Percentiles rank a stretch among this genome's conserved stretches.
Evolutionary conservation across 192 early-diverging fungal genomes (phyloP).

Genomic region (Backusella parvicylindrica): DNA sequence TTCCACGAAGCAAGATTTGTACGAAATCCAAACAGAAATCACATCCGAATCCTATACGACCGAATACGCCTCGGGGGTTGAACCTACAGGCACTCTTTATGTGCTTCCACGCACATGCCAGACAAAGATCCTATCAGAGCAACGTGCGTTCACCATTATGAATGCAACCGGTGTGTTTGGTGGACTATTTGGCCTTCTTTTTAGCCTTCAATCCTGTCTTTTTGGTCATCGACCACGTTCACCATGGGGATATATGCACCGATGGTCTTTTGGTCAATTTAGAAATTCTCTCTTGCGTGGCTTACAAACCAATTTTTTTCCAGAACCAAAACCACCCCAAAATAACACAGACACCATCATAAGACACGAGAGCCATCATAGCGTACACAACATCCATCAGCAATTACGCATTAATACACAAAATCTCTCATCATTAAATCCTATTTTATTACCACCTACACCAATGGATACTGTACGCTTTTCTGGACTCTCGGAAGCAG

Average conservation of each 20-base stretch:
- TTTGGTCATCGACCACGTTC: constrained; percentile 31
- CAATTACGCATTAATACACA: not conserved
- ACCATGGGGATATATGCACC: constrained; percentile 35
- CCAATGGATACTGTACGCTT: not conserved
- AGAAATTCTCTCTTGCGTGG: constrained; percentile 11
- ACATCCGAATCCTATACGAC: not conserved
- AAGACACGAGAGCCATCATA: not conserved
- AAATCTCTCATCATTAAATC: not conserved
- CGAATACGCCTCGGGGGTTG: not conserved
- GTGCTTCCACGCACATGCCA: not conserved
- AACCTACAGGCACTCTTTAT: not conserved
- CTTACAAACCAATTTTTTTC: constrained; percentile 8
- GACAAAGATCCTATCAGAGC: constrained; percentile 5
- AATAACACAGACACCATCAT: not conserved
- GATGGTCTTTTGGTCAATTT: constrained; percentile 32
- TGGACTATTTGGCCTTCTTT: constrained; percentile 21
- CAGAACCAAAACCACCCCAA: not conserved
- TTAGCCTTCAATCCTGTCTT: constrained; percentile 27
- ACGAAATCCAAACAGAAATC: not conserved
- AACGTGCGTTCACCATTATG: constrained; percentile 17
- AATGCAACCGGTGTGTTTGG: constrained; percentile 30
- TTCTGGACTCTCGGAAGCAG: not conserved
- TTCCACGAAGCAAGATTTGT: not conserved
- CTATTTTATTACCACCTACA: not conserved
- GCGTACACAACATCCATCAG: not conserved